phyloP scores from a whole-genome alignment of 495 filamentous ascomycete species.

The Lasiosphaeris hirsuta region DNA sequence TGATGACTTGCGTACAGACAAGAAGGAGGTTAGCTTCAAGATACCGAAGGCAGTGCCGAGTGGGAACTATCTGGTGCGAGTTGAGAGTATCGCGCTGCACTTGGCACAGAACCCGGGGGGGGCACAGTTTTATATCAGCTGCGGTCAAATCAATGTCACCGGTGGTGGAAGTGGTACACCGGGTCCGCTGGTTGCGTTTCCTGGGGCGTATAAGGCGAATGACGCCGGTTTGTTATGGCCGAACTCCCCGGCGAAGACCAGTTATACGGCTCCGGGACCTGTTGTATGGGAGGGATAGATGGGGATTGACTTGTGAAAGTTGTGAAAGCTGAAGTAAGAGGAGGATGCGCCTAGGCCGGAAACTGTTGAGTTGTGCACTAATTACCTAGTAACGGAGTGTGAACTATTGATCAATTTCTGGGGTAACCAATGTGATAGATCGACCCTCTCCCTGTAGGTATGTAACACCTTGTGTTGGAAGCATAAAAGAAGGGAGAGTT shows the following conservation, averaged over 20 bases:
- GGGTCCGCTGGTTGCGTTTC: slow-evolving; percentile 34
- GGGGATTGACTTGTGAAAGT: too few relatives aligned
- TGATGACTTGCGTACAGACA: slow-evolving; percentile 7
- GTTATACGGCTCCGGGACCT: slow-evolving; percentile 38
- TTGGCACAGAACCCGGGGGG: slow-evolving; percentile 35
- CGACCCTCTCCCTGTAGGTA: too few relatives aligned
- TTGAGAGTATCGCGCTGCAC: slow-evolving; percentile 50
- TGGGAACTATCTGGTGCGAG: slow-evolving; percentile 47
- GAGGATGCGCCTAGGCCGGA: too few relatives aligned
- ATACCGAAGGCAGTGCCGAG: slow-evolving; percentile 40
- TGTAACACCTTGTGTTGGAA: too few relatives aligned
- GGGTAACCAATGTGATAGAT: too few relatives aligned
- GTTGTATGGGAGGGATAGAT: slow-evolving; percentile 28
- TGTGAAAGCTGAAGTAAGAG: too few relatives aligned
- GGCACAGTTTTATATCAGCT: slow-evolving; percentile 47
- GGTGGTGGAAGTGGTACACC: slow-evolving; percentile 39
- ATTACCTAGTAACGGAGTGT: too few relatives aligned
- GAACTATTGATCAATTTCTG: too few relatives aligned
- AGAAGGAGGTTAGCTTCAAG: slow-evolving; percentile 27
- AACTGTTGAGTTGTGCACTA: too few relatives aligned
- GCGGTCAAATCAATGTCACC: slow-evolving; percentile 42
- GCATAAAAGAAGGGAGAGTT: too few relatives aligned
- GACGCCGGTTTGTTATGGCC: slow-evolving; percentile 29
- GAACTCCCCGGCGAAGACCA: slow-evolving; percentile 16
- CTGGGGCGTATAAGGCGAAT: slow-evolving; percentile 30